phyloP scores from a whole-genome alignment of 2,329 filamentous ascomycete species.

The Xylaria arbuscula region DNA sequence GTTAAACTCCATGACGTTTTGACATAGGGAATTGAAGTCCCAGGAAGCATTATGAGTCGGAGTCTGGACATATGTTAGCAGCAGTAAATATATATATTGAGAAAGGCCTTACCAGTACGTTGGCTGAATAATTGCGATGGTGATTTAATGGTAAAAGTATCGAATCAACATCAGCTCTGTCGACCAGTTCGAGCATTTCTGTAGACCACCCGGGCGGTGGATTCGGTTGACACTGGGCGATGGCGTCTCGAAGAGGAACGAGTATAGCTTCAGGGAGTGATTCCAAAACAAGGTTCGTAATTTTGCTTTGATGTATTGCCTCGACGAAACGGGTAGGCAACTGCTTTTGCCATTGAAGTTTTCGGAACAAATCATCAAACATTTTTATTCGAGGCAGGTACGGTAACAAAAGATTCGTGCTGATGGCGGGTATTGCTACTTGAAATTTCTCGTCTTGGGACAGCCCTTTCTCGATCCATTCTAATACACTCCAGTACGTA shows the following conservation, averaged over 20 bases:
- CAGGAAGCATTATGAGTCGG: constrained; percentile 74
- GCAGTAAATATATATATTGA: not conserved
- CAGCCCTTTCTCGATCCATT: constrained; percentile 65
- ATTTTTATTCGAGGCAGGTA: constrained; percentile 75
- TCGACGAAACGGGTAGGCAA: constrained; percentile 74
- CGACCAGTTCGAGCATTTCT: constrained; percentile 78
- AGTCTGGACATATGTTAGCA: constrained; percentile 54
- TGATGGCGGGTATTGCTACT: constrained; percentile 39
- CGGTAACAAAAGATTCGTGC: constrained; percentile 43
- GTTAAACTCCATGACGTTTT: constrained; percentile 69
- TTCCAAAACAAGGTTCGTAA: constrained; percentile 76
- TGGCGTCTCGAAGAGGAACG: constrained; percentile 82
- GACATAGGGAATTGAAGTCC: constrained; percentile 83
- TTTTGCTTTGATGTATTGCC: constrained; percentile 75
- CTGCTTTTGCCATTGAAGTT: constrained; percentile 61
- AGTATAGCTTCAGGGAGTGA: constrained; percentile 88
- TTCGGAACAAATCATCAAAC: constrained; percentile 74
- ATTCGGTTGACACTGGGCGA: constrained; percentile 83
- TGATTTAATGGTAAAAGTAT: constrained; percentile 65
- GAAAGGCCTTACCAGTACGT: constrained; percentile 56
- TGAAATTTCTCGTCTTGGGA: constrained; percentile 43
- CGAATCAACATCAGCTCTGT: constrained; percentile 81
- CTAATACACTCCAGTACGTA: constrained; percentile 55
- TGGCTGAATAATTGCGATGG: constrained; percentile 51
- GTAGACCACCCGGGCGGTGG: constrained; percentile 82